Evolutionary conservation across 306 rosid species (phyloP), one percentile per base, ranked within the genome.

Genomic region (Fragaria nilgerrensis): DNA sequence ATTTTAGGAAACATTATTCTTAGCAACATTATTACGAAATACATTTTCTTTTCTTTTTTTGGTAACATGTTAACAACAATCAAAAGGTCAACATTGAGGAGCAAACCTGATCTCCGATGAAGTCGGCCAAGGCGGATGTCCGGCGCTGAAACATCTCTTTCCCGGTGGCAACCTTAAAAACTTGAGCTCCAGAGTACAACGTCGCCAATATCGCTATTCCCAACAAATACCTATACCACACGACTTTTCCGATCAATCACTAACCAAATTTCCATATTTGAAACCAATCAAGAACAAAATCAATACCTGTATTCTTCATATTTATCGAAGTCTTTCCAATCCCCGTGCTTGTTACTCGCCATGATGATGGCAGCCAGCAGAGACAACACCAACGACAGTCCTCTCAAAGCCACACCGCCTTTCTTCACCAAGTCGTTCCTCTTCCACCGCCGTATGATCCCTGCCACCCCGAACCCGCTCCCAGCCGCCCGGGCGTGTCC

Each of bases 101-200:
- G 74, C 67, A 37, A 55, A 91, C 97, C 93, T 92, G 98, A 81
- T 94, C 95, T 10, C 90, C 96, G 34, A 81, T 59, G 62, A 92
- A 90, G 85, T 90, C 97, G 37, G 85, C 47, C 73, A 88, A 20
- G 3, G 72, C 81, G 14, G 85, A 80, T 10, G 56, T 73, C 49
- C 77, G 80, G 8, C 68, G 84, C 23, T 67, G 75, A 73, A 88
- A 72, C 56, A 74, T 4, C 39, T 23, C 73, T 65, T 44, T 87
- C 34, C 84, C 81, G 9, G 83, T 85, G 27, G 71, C 77, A 68
- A 88, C 86, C 5, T 86, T 78, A 37, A 83, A 49, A 48, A 84
- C 81, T 85, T 90, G 95, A 4, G 63, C 25, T n/a, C 71, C 91
- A 0, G 82, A 77, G 78, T 92, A 94, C 53, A 90, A 19, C 29